Evolutionary conservation across 2,329 filamentous ascomycete species (phyloP).

Genomic region (Aspergillus sp.): DNA sequence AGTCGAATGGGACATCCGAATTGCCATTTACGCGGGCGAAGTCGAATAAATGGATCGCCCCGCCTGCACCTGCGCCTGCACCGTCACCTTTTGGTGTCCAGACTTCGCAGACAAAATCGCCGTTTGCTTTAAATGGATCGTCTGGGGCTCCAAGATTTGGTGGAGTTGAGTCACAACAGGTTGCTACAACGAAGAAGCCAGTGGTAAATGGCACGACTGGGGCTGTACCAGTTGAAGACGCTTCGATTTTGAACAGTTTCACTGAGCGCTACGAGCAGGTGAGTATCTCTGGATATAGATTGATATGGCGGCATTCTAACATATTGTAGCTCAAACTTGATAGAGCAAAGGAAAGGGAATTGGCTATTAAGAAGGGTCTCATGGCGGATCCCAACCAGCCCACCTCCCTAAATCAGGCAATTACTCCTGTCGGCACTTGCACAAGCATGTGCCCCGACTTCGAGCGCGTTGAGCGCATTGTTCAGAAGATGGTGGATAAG

Average conservation of each 20-base stretch:
- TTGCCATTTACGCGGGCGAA: constrained; percentile 23
- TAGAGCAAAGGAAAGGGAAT: constrained; percentile 44
- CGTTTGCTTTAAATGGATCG: constrained; percentile 13
- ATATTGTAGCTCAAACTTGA: constrained; percentile 41
- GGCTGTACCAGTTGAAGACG: constrained; percentile 17
- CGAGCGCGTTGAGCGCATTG: constrained; percentile 55
- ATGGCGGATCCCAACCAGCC: constrained; percentile 56
- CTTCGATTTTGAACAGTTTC: constrained; percentile 18
- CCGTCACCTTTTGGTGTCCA: constrained; percentile 11
- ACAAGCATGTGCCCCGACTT: constrained; percentile 59
- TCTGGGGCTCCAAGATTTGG: constrained; percentile 8
- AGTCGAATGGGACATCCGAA: constrained; percentile 6
- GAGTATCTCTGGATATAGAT: constrained; percentile 5
- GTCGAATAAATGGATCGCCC: constrained; percentile 8
- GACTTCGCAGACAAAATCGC: constrained; percentile 11
- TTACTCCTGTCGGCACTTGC: constrained; percentile 56
- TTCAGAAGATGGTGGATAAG: constrained; percentile 55
- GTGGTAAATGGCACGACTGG: constrained; percentile 6
- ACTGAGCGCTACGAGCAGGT: constrained; percentile 34
- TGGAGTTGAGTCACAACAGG: constrained; percentile 6
- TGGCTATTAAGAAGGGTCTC: constrained; percentile 47
- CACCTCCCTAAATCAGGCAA: constrained; percentile 53
- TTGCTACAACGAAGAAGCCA: constrained; percentile 10
- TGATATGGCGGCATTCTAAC: not conserved
- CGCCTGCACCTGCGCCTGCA: constrained; percentile 1